Evolutionary conservation across 148 eudicot species (phyloP), one percentile per base, ranked within the genome.

Genomic region (Amaranthus cruentus): DNA sequence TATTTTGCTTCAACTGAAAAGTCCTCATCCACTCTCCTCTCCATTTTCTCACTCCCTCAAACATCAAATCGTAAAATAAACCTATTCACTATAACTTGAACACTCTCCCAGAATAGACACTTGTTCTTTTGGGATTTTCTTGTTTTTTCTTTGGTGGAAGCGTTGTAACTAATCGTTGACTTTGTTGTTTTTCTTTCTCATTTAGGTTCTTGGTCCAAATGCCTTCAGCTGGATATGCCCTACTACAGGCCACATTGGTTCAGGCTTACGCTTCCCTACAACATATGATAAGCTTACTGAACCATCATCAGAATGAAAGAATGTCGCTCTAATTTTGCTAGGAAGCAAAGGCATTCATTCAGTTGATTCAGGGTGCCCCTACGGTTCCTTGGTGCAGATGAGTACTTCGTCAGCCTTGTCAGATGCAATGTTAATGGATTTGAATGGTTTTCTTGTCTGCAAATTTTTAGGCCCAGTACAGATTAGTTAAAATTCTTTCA

Each of bases 171-270:
- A 59, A 47, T 81, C 56, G 61, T 67, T 56, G 44, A 14, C 71
- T 43, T 55, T 61, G 38, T 62, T 61, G 49, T 44, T 67, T 76
- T 56, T 73, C 44, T 42, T 81, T 69, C 56, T 67, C 10, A 52
- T 59, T 42, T 83, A 91, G 98, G 91, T 87, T 18, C 88, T 93
- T 15, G 98, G 98, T 76, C 97, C 98, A 54, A 91, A 85, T 73
- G 47, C 86, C 51, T 63, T 87, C 14, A 89, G 82, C 80, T 93
- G 98, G 97, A 54, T 85, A 60, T 93, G 84, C 68, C 97, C 98
- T 57, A 84, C 87, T 21, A 57, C 85, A 9, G 62, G 83, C 57
- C 89, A 89, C 83, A 70, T 88, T 60, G 97, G 95, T 21, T 86
- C 91, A 62, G 98, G 98, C 55, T 88, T 88, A 85, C 88, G 87